Percentiles rank a stretch among this genome's conserved stretches.
Evolutionary conservation across 2,329 filamentous ascomycete species (phyloP).

Genomic region (Fusarium brevicatenulatum): DNA sequence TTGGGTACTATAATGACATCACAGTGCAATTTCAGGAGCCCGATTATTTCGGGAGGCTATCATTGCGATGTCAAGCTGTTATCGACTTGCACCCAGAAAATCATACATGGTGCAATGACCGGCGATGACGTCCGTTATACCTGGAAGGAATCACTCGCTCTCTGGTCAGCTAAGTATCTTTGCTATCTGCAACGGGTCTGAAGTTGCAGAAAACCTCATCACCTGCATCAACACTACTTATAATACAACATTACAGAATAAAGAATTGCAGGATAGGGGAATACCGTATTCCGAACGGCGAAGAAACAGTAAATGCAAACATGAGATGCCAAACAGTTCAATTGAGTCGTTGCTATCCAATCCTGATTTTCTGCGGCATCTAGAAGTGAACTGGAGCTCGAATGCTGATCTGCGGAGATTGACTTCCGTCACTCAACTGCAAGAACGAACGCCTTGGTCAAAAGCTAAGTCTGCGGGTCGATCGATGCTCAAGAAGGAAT

Average conservation of each 20-base stretch:
- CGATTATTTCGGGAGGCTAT: slow-evolving; percentile 3
- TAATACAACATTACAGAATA: neutral
- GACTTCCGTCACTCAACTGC: neutral
- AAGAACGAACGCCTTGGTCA: neutral
- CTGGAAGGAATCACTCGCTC: neutral
- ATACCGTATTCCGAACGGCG: neutral
- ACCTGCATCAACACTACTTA: neutral
- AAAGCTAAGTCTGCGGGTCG: neutral
- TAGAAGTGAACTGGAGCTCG: neutral
- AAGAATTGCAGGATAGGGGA: neutral
- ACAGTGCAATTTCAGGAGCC: slow-evolving; percentile 19
- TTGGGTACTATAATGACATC: slow-evolving; percentile 7
- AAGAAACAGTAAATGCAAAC: neutral
- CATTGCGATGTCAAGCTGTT: neutral
- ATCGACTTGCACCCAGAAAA: neutral
- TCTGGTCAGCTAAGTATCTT: neutral
- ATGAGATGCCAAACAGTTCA: neutral
- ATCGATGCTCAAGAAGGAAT: neutral
- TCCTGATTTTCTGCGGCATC: neutral
- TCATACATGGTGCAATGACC: neutral
- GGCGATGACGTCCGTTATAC: neutral
- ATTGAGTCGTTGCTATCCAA: neutral
- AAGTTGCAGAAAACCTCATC: neutral
- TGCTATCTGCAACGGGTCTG: neutral
- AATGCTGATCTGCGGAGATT: neutral